Evolutionary conservation across 208 protist species (phyloP).

Genomic region (Borovskyia barvae): DNA sequence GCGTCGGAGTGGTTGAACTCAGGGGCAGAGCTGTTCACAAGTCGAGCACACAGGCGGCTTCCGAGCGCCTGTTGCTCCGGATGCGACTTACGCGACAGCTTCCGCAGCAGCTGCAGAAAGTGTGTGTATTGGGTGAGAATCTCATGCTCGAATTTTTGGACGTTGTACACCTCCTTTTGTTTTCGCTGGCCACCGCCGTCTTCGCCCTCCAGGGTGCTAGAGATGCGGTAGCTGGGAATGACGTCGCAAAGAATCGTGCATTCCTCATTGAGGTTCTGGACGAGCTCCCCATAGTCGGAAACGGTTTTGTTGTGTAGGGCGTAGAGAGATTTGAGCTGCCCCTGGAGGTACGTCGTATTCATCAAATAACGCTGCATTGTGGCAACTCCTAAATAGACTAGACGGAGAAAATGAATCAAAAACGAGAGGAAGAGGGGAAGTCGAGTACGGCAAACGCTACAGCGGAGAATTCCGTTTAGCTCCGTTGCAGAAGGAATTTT

Average conservation of each 20-base stretch:
- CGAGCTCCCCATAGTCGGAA: conserved; percentile 80
- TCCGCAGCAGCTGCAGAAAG: conserved; percentile 89
- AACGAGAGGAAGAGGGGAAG: not conserved
- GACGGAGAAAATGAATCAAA: not conserved
- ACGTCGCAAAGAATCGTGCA: conserved; percentile 84
- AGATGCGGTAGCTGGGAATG: conserved; percentile 90
- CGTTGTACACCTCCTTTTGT: conserved; percentile 90
- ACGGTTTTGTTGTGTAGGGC: conserved; percentile 78
- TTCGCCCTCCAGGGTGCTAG: conserved; percentile 72
- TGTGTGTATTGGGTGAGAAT: conserved; percentile 90
- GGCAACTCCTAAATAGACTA: not conserved
- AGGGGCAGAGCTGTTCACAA: conserved; percentile 71
- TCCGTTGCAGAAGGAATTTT: no score
- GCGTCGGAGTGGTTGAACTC: conserved; percentile 90
- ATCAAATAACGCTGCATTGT: conserved; percentile 91
- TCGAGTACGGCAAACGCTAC: no score
- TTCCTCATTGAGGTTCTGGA: conserved; percentile 85
- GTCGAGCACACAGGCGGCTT: conserved; percentile 79
- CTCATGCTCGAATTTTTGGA: conserved; percentile 90
- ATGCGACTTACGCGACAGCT: conserved; percentile 81
- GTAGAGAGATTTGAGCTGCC: conserved; percentile 76
- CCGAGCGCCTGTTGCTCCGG: conserved; percentile 92
- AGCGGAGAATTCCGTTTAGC: no score
- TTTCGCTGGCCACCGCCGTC: conserved; percentile 81
- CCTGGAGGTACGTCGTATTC: conserved; percentile 91